Conservation (phyloP, 176 grass and related monocot species). For the Themeda triandra region DNA sequence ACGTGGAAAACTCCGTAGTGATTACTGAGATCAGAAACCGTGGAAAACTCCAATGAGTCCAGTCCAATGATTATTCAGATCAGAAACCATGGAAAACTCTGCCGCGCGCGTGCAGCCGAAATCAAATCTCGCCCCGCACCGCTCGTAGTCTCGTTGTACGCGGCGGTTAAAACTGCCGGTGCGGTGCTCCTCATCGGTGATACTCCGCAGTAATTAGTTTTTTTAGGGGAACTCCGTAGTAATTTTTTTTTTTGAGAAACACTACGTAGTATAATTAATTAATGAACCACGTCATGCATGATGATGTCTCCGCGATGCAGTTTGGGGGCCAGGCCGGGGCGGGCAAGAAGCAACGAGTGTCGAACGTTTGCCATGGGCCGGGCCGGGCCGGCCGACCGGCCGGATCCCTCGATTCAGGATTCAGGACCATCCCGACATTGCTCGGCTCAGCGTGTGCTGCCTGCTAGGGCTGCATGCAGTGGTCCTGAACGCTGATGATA, state of each 20-base stretch:
- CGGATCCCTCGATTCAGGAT: constrained; percentile 4
- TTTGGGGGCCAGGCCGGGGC: neutral
- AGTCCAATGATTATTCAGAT: no score
- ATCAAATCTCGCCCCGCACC: neutral
- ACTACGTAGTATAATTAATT: no score
- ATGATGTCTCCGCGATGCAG: neutral
- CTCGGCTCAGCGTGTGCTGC: no score
- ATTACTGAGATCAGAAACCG: no score
- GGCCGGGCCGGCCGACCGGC: neutral
- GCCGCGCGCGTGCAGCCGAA: neutral
- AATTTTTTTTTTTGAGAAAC: no score
- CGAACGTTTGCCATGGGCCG: neutral
- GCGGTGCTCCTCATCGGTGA: no score
- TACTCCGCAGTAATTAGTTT: no score
- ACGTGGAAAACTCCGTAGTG: no score
- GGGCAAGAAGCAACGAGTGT: neutral
- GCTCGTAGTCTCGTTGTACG: no score
- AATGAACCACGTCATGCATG: neutral
- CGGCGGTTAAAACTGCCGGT: neutral
- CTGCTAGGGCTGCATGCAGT: neutral
- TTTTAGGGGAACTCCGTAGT: no score
- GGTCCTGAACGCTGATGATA: neutral
- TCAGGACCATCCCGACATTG: constrained; percentile 1
- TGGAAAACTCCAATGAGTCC: no score
- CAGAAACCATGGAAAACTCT: neutral